Evolutionary conservation across 2,329 filamentous ascomycete genomes (phyloP).

Genomic region (Septoria petroselini): DNA sequence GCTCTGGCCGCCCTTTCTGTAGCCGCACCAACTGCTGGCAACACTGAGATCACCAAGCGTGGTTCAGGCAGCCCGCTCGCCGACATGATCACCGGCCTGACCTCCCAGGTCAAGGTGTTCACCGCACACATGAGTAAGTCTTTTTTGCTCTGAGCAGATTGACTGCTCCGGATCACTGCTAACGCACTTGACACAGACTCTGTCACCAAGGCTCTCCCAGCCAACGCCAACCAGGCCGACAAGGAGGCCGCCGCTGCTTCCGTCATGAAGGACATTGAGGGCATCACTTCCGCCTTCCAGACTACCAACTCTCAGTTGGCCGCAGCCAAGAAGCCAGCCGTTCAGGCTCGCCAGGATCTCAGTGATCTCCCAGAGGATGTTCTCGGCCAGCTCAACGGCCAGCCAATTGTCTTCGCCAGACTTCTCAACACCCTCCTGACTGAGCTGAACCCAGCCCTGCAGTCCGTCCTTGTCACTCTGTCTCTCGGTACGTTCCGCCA

Average conservation of each 20-base stretch:
- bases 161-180: neutral
- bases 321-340: neutral
- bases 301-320: neutral
- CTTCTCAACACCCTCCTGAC: slow-evolving; percentile 9
- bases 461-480: slow-evolving; percentile 14
- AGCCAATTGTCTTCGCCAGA: slow-evolving; percentile 14
- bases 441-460: slow-evolving; percentile 17
- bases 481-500: neutral
- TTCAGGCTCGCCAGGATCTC: neutral
- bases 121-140: slow-evolving; percentile 7
- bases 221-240: neutral
- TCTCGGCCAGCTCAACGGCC: slow-evolving; percentile 17
- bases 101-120: slow-evolving; percentile 2
- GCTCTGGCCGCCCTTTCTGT: slow-evolving; percentile 6
- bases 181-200: neutral
- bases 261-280: neutral
- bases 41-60: slow-evolving; percentile 1
- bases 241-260: neutral
- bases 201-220: neutral
- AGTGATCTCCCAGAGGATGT: slow-evolving; percentile 2
- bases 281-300: neutral
- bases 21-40: slow-evolving; percentile 6
- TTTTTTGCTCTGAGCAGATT: too few species aligned
- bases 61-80: neutral
- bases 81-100: slow-evolving; percentile 6